These are phyloP conservation scores for Fennellomyces sp. DNA, from an alignment of 371 early-diverging fungal species.

Conservation along the genomic window DNA sequence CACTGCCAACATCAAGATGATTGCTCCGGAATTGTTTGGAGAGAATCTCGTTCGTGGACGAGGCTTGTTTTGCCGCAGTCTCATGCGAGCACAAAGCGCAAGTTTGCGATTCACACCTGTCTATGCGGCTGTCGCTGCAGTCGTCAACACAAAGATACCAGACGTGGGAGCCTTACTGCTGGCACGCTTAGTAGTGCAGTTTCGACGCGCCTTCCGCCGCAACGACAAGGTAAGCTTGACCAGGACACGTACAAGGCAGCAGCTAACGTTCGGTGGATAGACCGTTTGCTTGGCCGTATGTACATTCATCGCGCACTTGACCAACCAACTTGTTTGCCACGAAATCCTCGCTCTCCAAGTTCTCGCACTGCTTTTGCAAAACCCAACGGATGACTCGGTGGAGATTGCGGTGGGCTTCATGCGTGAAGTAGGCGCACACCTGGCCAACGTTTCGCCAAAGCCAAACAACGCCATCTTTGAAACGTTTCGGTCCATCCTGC, in stretches of 20 bases:
- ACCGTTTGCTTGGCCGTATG: conserved; percentile 80
- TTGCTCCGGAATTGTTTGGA: conserved; percentile 88
- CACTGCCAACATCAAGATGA: conserved; percentile 86
- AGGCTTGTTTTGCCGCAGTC: conserved; percentile 84
- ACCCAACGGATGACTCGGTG: conserved; percentile 96
- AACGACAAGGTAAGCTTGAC: conserved; percentile 90
- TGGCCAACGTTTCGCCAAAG: conserved; percentile 78
- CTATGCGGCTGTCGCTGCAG: conserved; percentile 87
- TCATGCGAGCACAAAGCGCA: conserved; percentile 94
- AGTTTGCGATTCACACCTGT: conserved; percentile 92
- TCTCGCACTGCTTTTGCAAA: conserved; percentile 83
- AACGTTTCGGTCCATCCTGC: conserved; percentile 88
- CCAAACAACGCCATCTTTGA: conserved; percentile 93
- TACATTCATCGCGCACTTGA: conserved; percentile 91
- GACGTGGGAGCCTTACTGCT: conserved; percentile 90
- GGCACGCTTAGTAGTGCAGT: conserved; percentile 85
- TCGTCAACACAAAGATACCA: conserved; percentile 94
- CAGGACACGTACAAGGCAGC: too few relatives aligned
- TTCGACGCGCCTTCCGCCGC: conserved; percentile 87
- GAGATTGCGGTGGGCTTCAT: conserved; percentile 97
- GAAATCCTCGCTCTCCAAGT: conserved; percentile 92
- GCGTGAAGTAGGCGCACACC: conserved; percentile 87
- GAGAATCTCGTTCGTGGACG: conserved; percentile 94
- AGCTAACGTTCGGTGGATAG: too few relatives aligned
- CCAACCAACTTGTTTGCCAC: conserved; percentile 90